Percentiles rank a stretch among this genome's conserved stretches.
phyloP scores from a whole-genome alignment of 1,284 basidiomycete species.

The Rhizopogon hawkerae region DNA sequence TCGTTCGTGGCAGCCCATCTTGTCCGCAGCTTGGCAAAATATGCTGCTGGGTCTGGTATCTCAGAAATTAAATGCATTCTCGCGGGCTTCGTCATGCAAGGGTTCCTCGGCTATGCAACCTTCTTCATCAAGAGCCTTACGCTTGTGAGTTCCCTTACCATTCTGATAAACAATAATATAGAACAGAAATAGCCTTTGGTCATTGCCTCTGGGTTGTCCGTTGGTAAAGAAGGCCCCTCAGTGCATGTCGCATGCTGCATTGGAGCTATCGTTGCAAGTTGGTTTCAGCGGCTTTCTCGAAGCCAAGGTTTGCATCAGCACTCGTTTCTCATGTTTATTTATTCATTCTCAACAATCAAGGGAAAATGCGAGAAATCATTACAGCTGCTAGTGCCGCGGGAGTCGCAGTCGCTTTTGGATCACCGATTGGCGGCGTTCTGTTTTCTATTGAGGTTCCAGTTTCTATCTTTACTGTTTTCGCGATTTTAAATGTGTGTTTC shows the following conservation, averaged over 20 bases:
- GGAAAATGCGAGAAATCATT: conserved; percentile 92
- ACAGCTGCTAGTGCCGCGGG: conserved; percentile 96
- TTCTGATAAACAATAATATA: conserved; percentile 5
- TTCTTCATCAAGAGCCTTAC: conserved; percentile 89
- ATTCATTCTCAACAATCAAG: conserved; percentile 33
- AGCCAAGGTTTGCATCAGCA: conserved; percentile 67
- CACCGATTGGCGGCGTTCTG: conserved; percentile 94
- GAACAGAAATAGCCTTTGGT: conserved; percentile 66
- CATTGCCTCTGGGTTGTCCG: conserved; percentile 95
- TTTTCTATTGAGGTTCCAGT: conserved; percentile 72
- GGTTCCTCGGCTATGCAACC: conserved; percentile 85
- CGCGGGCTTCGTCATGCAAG: conserved; percentile 95
- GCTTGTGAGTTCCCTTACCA: conserved; percentile 47
- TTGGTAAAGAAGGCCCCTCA: conserved; percentile 98
- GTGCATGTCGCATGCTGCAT: conserved; percentile 97
- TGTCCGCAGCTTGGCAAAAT: conserved; percentile 83
- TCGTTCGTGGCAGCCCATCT: conserved; percentile 82
- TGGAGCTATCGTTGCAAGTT: conserved; percentile 77
- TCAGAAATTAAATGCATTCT: conserved; percentile 99
- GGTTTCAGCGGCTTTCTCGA: conserved; percentile 76
- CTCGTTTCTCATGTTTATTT: conserved; percentile 2
- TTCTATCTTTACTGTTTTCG: conserved; percentile 1
- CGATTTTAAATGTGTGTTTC: conserved; percentile 3
- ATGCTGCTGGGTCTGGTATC: conserved; percentile 97
- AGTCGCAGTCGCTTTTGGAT: conserved; percentile 95